A percentile compares a stretch with the other conserved stretches of the same genome.
Evolutionary conservation across 345 rosid species (phyloP).

Genomic region (Barbarea vulgaris): DNA sequence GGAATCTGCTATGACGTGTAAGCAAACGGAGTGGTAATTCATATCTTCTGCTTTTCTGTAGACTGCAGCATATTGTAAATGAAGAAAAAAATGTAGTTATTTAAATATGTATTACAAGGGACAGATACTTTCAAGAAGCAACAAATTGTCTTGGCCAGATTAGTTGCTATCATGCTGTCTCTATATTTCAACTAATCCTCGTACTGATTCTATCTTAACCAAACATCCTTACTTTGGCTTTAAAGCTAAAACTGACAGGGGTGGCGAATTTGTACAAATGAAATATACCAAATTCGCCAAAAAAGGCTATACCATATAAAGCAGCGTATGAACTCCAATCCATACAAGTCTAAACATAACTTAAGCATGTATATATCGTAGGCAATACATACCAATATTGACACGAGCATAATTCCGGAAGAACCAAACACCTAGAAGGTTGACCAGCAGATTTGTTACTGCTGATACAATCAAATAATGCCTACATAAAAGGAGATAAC

Average conservation of each 20-base stretch:
- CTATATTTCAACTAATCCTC: conserved; percentile 3
- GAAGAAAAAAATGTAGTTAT: neutral
- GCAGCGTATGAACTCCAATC: neutral
- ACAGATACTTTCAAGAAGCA: conserved; percentile 12
- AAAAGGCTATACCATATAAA: neutral
- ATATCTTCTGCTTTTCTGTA: conserved; percentile 97
- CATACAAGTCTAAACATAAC: conserved; percentile 15
- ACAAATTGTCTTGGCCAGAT: neutral
- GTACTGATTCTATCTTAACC: conserved; percentile 7
- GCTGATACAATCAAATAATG: conserved; percentile 98
- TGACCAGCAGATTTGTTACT: conserved; percentile 85
- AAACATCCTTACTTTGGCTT: neutral
- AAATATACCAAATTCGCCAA: neutral
- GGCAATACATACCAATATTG: conserved; percentile 65
- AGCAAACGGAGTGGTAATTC: conserved; percentile 93
- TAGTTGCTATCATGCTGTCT: conserved; percentile 23
- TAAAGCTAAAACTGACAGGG: neutral
- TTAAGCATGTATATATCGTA: conserved; percentile 7
- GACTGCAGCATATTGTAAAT: conserved; percentile 49
- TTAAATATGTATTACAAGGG: conserved; percentile 1
- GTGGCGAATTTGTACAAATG: conserved; percentile 1
- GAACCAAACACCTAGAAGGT: conserved; percentile 97
- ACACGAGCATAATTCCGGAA: conserved; percentile 95
- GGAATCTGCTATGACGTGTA: conserved; percentile 94
- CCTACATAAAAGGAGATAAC: conserved; percentile 52